Percentiles rank a stretch among this genome's conserved stretches.
phyloP scores from a whole-genome alignment of 805 yeast genomes.

The Alloascoidea africana region DNA sequence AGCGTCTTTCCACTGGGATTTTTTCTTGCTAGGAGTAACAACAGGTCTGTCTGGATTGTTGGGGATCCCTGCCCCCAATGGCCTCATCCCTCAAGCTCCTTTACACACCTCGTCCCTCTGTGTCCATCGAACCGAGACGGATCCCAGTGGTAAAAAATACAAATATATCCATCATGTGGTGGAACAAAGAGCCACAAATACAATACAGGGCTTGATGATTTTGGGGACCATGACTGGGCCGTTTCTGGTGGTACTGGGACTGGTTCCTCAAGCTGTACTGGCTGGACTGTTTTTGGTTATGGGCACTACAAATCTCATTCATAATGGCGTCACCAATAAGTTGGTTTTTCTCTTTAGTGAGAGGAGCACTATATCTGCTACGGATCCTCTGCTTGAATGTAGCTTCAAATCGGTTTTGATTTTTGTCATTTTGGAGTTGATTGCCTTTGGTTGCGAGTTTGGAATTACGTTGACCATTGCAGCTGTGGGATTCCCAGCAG shows the following conservation, averaged over 20 bases:
- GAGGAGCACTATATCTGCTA: conserved; percentile 12
- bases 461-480: conserved; percentile 78
- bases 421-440: conserved; percentile 41
- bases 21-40: conserved; percentile 66
- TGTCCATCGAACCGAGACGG: conserved; percentile 26
- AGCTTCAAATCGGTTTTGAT: conserved; percentile 25
- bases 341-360: conserved; percentile 53
- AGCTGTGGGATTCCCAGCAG: conserved; percentile 90
- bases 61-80: conserved; percentile 94
- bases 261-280: conserved; percentile 84
- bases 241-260: conserved; percentile 59
- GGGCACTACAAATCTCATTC: conserved; percentile 72
- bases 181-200: conserved; percentile 80
- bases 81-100: conserved; percentile 95
- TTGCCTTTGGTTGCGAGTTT: conserved; percentile 69
- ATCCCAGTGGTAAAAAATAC: conserved; percentile 12
- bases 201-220: conserved; percentile 71
- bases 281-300: conserved; percentile 88
- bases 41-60: conserved; percentile 79
- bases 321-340: conserved; percentile 47
- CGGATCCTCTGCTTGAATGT: conserved; percentile 18
- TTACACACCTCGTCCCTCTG: conserved; percentile 71
- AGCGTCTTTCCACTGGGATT: conserved; percentile 86
- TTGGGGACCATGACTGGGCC: conserved; percentile 87
- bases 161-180: conserved; percentile 40